Evolutionary conservation across 1,139 yeast species (phyloP).

Genomic region (Kurtzmaniella natalensis): DNA sequence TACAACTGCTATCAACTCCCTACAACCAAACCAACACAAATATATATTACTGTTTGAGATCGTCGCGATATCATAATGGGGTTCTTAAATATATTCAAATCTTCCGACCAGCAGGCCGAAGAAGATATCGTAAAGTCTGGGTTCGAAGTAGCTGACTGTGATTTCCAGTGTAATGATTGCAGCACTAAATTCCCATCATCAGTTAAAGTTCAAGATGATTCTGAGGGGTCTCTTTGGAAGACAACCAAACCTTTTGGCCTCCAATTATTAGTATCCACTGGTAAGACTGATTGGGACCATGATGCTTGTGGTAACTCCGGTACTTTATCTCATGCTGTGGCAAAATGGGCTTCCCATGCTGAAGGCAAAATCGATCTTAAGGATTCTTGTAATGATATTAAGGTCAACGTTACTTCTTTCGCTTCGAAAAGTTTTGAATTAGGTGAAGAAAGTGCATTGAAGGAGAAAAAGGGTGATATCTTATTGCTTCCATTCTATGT

Average conservation of each 20-base stretch:
- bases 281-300: slow-evolving; percentile 79
- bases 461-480: slow-evolving; percentile 49
- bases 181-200: slow-evolving; percentile 51
- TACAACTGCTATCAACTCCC: too few relatives aligned
- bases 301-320: slow-evolving; percentile 57
- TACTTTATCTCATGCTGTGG: slow-evolving; percentile 49
- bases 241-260: slow-evolving; percentile 64
- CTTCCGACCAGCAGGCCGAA: slow-evolving; percentile 5
- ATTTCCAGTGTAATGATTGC: slow-evolving; percentile 49
- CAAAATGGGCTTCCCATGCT: slow-evolving; percentile 37
- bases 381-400: slow-evolving; percentile 27
- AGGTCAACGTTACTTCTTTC: slow-evolving; percentile 51
- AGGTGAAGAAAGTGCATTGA: slow-evolving; percentile 34
- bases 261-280: slow-evolving; percentile 79
- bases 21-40: too few relatives aligned
- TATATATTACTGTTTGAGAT: too few relatives aligned
- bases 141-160: slow-evolving; percentile 41
- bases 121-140: slow-evolving; percentile 29
- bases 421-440: slow-evolving; percentile 33
- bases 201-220: slow-evolving; percentile 41
- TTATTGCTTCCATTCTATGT: slow-evolving; percentile 74
- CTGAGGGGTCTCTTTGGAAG: slow-evolving; percentile 54
- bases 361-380: slow-evolving; percentile 13
- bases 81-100: slow-evolving; percentile 4
- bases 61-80: too few relatives aligned